Base-by-base conservation (phyloP, 2,329 filamentous ascomycete species). In the Clarireedia monteithiana region DNA sequence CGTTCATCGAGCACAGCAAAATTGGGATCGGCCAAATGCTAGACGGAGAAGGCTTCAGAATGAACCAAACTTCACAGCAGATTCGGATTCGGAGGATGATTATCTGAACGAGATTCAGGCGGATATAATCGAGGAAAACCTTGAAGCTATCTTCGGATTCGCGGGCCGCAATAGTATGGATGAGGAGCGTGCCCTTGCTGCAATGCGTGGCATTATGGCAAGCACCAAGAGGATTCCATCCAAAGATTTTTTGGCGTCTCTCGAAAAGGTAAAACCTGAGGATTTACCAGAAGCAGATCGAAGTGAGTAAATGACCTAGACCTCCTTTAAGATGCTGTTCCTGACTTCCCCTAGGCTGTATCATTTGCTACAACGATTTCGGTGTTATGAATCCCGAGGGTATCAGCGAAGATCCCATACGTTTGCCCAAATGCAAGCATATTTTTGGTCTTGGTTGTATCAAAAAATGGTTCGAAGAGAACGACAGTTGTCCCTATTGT, bases 301-400 rank as follows among this genome's bases (percentile, higher is more conserved):
- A 45, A 65, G 68, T 69, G 62, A 63, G 67, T 62, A n/a, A n/a
- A 23, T 4, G 17, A 10, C 24, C 6, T 3, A 44, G 20, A 24
- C n/a, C 9, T 45, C 36, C 4, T 42, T 40, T 15, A 27, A 44
- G 6, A 38, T 26, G 15, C 10, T 56, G 36, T 14, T 50, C 24
- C 61, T 64, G 56, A 66, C 39, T 34, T 17, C 39, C 7, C 12
- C 14, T 60, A 85, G 82, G 70, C 14, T 85, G 82, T 64, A 75
- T 80, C 20, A 85, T 85, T 57, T 85, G 82, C 69, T 85, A 85
- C 64, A 84, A 83, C 60, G 80, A 83, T 7, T 84, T 78, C 62
- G 80, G 80, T 36, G 71, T 76, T 14, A 67, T 71, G 56, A 81
- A 77, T 27, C 81, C 82, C 0, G 83, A 85, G 60, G 82, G 81